Base-by-base conservation (phyloP, 2,329 filamentous ascomycete species). In the Fusarium multiceps region DNA sequence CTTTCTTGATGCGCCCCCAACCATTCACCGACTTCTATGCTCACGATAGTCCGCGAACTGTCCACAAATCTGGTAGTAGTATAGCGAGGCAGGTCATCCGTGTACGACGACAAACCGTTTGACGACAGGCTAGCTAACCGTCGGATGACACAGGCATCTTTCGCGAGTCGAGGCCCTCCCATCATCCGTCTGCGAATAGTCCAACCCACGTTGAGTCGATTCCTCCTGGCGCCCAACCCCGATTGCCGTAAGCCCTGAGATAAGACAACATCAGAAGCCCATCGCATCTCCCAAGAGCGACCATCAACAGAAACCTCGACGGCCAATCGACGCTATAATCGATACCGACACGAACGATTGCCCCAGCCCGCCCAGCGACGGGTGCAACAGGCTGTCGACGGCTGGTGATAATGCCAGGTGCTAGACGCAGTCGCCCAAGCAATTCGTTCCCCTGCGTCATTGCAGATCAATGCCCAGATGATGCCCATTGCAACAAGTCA, bases 391-490 rank as follows among this genome's bases (percentile, higher is more conserved):
- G 6, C 18, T 45, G 6, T 20, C 11, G 6, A 18, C 23, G 13
- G 9, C 3, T 18, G 20, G 60, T 63, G 59, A 57, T 34, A 49
- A 63, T 63, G 60, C 21, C 6, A 47, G 23, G 4, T 27, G 2
- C n/a, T 16, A 63, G 4, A 1, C 23, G 14, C 7, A 21, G 23
- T 27, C 8, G 18, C 30, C 3, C 11, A 20, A 1, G 49, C 3
- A 47, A 8, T 4, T 9, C 2, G 0, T 65, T 41, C 3, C 47
- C 3, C 4, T 66, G 63, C 1, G 18, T 66, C 0, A 12, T 66
- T 7, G 61, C 41, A 5, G 41, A 51, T 1, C 43, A 32, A 6
- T 25, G 20, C 3, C 25, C 34, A 2, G 10, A 10, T 0, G 5
- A n/a, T 6, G 0, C 18, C 3, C 23, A 12, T 20, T 65, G 62